phyloP scores from a whole-genome alignment of 2,329 filamentous ascomycete genomes.

The Fusarium piperis region DNA sequence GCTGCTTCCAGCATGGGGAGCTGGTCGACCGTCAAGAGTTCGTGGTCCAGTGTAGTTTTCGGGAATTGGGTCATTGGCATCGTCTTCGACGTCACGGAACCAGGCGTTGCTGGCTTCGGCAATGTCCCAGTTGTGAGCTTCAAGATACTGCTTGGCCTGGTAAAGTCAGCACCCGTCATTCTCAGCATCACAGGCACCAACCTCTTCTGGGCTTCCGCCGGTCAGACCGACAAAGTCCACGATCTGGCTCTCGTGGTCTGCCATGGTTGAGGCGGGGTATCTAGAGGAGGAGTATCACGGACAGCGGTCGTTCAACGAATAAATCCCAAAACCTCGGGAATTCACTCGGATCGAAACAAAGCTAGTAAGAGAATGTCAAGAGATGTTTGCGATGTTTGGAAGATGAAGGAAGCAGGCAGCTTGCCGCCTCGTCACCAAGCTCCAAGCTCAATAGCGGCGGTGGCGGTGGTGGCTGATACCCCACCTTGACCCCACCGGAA shows the following conservation, averaged over 20 bases:
- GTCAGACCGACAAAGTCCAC: conserved; percentile 43
- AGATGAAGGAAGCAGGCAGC: conserved; percentile 36
- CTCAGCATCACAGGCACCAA: conserved; percentile 5
- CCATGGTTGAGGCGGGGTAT: conserved; percentile 45
- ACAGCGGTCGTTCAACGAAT: not conserved
- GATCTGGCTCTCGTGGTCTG: conserved; percentile 43
- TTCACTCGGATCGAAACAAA: not conserved
- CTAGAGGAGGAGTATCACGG: not conserved
- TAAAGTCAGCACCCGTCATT: not conserved
- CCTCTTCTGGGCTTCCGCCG: conserved; percentile 42
- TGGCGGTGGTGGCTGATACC: conserved; percentile 36
- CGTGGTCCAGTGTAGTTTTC: conserved; percentile 68
- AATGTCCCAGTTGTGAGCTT: conserved; percentile 73
- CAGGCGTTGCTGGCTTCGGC: conserved; percentile 69
- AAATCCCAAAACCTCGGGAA: not conserved
- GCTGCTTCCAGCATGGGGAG: conserved; percentile 51
- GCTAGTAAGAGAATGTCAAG: not conserved
- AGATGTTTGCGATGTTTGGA: conserved; percentile 6
- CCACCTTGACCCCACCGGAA: conserved; percentile 44
- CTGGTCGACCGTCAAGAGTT: conserved; percentile 71
- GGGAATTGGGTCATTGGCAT: conserved; percentile 54
- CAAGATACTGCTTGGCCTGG: conserved; percentile 75
- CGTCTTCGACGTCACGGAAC: conserved; percentile 62
- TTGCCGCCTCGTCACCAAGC: conserved; percentile 44
- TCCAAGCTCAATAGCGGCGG: conserved; percentile 24